Evolutionary conservation across 352 stramenopile species (phyloP).

Genomic region (Globisporangium radiosum): DNA sequence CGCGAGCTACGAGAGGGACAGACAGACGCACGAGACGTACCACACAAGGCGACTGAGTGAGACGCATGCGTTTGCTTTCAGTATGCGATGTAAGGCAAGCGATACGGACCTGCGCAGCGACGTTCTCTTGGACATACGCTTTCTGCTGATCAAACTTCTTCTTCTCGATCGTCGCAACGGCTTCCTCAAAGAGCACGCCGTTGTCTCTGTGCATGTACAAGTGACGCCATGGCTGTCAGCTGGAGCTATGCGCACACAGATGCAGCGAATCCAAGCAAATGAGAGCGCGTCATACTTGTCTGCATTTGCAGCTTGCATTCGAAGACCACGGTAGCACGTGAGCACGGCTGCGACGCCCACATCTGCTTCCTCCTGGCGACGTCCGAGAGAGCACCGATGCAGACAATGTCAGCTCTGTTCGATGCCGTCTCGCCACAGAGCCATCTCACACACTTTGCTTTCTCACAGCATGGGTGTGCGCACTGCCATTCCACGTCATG

Average conservation of each 20-base stretch:
- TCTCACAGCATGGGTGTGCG: background rate
- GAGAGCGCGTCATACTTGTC: constrained; percentile 24
- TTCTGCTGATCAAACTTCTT: constrained; percentile 84
- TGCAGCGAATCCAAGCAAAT: too few relatives aligned
- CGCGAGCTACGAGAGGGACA: constrained; percentile 22
- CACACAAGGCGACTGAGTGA: background rate
- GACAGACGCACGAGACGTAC: background rate
- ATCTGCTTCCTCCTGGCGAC: constrained; percentile 67
- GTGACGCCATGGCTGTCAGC: background rate
- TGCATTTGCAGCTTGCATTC: constrained; percentile 33
- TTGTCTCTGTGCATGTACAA: constrained; percentile 32
- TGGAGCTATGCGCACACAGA: background rate
- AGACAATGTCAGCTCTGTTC: background rate
- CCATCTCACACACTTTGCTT: background rate
- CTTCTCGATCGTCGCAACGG: constrained; percentile 56
- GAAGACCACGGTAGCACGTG: constrained; percentile 69
- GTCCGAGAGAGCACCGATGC: background rate
- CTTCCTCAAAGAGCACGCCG: constrained; percentile 67
- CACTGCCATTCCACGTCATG: too few relatives aligned
- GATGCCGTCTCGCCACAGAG: too few relatives aligned
- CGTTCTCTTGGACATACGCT: constrained; percentile 55
- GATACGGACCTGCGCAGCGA: constrained; percentile 42
- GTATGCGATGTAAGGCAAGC: background rate
- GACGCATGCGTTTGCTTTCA: background rate
- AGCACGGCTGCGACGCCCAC: constrained; percentile 73